A percentile compares a stretch with the other conserved stretches of the same genome.
Conservation (phyloP, 2,329 filamentous ascomycete genomes). For the Ambrosiella cleistominuta region DNA sequence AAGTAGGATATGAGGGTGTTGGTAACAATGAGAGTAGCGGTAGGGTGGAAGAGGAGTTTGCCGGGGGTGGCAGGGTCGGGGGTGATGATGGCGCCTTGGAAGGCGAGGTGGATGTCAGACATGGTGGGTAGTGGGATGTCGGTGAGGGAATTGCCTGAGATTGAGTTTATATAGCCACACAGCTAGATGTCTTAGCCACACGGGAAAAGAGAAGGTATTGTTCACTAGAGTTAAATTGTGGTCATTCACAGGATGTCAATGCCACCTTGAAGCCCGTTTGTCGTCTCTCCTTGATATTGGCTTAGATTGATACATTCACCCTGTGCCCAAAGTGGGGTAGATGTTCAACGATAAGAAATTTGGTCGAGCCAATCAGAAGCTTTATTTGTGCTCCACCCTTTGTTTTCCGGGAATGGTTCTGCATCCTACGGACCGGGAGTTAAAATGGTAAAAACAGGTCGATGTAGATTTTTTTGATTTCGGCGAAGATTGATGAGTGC, state of each 20-base stretch:
- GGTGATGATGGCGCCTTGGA: constrained; percentile 7
- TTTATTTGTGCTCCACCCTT: neutral
- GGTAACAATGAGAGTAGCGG: constrained; percentile 1
- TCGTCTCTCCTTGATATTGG: neutral
- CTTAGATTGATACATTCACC: neutral
- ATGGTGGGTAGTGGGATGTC: neutral
- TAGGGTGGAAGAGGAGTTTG: neutral
- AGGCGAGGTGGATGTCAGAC: neutral
- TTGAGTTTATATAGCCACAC: neutral
- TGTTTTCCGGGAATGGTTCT: neutral
- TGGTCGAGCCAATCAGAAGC: neutral
- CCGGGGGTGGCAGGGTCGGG: neutral
- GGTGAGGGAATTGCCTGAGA: neutral
- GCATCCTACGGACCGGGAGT: neutral
- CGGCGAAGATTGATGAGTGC: neutral
- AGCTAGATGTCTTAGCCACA: no score
- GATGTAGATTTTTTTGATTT: neutral
- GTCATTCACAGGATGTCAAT: no score
- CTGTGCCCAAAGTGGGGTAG: neutral
- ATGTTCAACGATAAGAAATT: neutral
- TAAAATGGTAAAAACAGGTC: neutral
- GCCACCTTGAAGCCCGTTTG: no score
- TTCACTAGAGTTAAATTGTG: no score
- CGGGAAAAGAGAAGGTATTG: no score
- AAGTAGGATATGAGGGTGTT: constrained; percentile 4